phyloP scores from a whole-genome alignment of 768 basidiomycete species.

The Chalciporus chontae region DNA sequence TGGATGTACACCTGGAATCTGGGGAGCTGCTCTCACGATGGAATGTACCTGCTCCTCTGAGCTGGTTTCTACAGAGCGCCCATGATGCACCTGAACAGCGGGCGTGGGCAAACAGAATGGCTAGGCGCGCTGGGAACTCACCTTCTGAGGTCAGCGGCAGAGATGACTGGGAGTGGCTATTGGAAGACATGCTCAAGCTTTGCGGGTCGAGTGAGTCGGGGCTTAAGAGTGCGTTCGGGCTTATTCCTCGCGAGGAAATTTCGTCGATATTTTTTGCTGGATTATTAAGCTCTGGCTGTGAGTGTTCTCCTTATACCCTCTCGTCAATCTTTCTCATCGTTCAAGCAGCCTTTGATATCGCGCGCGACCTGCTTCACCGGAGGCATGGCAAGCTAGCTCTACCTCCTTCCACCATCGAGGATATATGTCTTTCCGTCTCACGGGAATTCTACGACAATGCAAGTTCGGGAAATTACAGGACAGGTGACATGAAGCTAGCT shows the following conservation, averaged over 20 bases:
- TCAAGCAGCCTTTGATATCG: constrained; percentile 59
- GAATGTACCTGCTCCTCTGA: constrained; percentile 75
- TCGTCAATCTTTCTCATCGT: constrained; percentile 4
- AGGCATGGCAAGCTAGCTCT: constrained; percentile 47
- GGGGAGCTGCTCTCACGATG: constrained; percentile 90
- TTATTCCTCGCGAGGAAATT: constrained; percentile 68
- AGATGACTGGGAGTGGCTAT: constrained; percentile 83
- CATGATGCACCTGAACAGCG: constrained; percentile 65
- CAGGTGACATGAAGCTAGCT: constrained; percentile 94
- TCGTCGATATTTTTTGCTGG: constrained; percentile 84
- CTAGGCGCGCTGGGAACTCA: constrained; percentile 58
- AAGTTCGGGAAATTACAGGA: constrained; percentile 84
- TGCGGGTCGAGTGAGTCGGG: constrained; percentile 59
- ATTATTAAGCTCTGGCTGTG: constrained; percentile 81
- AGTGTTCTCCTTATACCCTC: constrained; percentile 35
- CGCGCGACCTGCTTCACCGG: constrained; percentile 56
- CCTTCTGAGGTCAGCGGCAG: constrained; percentile 51
- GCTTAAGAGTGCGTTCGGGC: constrained; percentile 75
- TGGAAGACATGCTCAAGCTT: constrained; percentile 89
- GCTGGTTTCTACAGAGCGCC: constrained; percentile 87
- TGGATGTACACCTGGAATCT: constrained; percentile 92
- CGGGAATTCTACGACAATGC: constrained; percentile 96
- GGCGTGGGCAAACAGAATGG: constrained; percentile 84
- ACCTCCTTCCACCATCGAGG: constrained; percentile 53
- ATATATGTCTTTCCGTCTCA: constrained; percentile 75